A percentile compares a stretch with the other conserved stretches of the same genome.
These are phyloP conservation scores for Trichoderma atroviride DNA, from an alignment of 2,329 filamentous ascomycete genomes.

Conservation along the genomic window DNA sequence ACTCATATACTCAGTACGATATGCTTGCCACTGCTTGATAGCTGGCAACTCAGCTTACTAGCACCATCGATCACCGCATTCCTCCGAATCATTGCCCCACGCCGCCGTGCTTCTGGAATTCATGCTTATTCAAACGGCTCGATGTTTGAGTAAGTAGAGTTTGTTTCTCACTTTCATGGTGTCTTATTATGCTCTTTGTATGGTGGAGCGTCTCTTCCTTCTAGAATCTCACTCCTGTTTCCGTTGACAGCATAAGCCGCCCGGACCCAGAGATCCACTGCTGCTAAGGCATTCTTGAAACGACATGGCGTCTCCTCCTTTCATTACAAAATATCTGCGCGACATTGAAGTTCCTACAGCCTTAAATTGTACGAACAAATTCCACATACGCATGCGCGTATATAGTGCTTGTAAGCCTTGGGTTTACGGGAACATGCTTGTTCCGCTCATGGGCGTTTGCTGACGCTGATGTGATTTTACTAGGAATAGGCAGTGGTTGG, in stretches of 20 bases:
- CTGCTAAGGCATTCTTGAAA: slow-evolving; percentile 31
- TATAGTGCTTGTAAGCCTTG: neutral
- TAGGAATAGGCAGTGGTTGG: neutral
- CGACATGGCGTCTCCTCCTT: slow-evolving; percentile 32
- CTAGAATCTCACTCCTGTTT: slow-evolving; percentile 16
- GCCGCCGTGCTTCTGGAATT: slow-evolving; percentile 17
- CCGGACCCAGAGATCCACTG: slow-evolving; percentile 28
- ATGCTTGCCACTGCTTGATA: neutral
- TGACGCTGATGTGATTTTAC: neutral
- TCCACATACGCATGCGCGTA: neutral
- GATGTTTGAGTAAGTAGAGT: neutral
- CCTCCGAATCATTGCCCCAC: slow-evolving; percentile 20
- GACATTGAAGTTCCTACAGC: slow-evolving; percentile 27
- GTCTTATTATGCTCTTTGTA: neutral
- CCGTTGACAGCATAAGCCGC: slow-evolving; percentile 25
- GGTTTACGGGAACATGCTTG: neutral
- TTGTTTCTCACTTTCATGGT: neutral
- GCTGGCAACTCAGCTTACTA: neutral
- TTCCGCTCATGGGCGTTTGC: neutral
- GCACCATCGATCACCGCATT: neutral
- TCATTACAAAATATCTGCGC: slow-evolving; percentile 17
- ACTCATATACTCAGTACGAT: neutral
- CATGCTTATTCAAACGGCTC: slow-evolving; percentile 15
- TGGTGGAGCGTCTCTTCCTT: slow-evolving; percentile 15
- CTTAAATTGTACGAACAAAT: neutral